Base-by-base conservation (phyloP, 106 monocot genomes). In the Dioscorea zingiberensis region DNA sequence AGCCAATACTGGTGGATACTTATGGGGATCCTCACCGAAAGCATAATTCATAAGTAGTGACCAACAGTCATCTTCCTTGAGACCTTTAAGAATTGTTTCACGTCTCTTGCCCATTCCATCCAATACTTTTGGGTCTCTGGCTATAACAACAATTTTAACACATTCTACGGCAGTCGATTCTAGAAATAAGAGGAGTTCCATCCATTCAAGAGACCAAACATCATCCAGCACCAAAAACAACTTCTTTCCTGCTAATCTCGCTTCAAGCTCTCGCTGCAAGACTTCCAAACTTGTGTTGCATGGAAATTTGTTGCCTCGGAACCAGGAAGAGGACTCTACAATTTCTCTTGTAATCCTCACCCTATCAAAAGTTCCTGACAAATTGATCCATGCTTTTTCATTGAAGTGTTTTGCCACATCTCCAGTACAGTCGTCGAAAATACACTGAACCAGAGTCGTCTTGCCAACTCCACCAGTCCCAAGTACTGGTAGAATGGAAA, bases 161-260 rank as follows among this genome's bases (percentile, higher is more conserved):
- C 83, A 78, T 12, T 74, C 78, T 44, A 45, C 47, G 18, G 22
- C 28, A 10, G 48, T 55, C 21, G 13, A 47, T 26, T 46, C 21
- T 16, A 83, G 22, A 1, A 63, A 18, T 11, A 48, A 60, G 21
- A 14, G 59, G 0, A 79, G 25, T 13, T 18, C 58, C 7, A 67
- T 44, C 83, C 83, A 83, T 10, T 28, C 49, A 25, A 64, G 58
- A 27, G 70, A 48, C 83, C 83, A 78, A 4, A 83, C 75, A 59
- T 83, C 75, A 54, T 82, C 82, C 16, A 82, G 49, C 32, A 82
- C 77, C 15, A 82, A 64, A 1, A 82, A 17, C 59, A 78, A 75
- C 25, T 22, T 78, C 51, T 27, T 75, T 5, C n/a, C 19, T 5
- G 18, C 22, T 45, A 83, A 28, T 26, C 22, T 27, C 10, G 60